Percentiles rank a stretch among this genome's conserved stretches.
These are phyloP conservation scores for Tetrahymena borealis DNA, from an alignment of 73 alveolate genomes.

Conservation along the genomic window DNA sequence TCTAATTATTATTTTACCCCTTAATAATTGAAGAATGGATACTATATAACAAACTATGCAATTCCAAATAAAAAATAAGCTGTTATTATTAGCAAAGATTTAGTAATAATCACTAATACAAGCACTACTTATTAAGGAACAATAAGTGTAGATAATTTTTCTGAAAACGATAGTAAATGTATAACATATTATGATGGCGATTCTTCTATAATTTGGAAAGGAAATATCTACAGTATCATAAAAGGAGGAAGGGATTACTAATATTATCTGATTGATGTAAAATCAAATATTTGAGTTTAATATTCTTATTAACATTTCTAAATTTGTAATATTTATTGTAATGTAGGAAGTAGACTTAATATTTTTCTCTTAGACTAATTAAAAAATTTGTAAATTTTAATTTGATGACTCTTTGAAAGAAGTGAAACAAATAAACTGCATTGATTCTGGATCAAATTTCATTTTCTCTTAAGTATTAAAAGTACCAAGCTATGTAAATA, in stretches of 20 bases:
- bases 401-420: too few relatives aligned
- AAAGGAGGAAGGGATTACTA: neutral
- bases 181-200: neutral
- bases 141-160: neutral
- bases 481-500: too few relatives aligned
- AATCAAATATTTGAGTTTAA: neutral
- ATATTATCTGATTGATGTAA: neutral
- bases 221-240: neutral
- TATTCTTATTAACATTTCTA: too few relatives aligned
- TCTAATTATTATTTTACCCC: too few relatives aligned
- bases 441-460: too few relatives aligned
- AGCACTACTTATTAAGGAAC: neutral
- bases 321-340: too few relatives aligned
- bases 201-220: neutral
- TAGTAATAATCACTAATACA: neutral
- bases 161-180: neutral
- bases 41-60: neutral
- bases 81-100: neutral
- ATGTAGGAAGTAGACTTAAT: too few relatives aligned
- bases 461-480: too few relatives aligned
- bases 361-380: too few relatives aligned
- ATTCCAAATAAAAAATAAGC: neutral
- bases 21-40: neutral
- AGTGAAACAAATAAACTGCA: too few relatives aligned
- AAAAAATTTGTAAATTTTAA: too few relatives aligned